A percentile compares a stretch with the other conserved stretches of the same genome.
Evolutionary conservation across 1,284 basidiomycete species (phyloP).

Genomic region (Tremellales sp.): DNA sequence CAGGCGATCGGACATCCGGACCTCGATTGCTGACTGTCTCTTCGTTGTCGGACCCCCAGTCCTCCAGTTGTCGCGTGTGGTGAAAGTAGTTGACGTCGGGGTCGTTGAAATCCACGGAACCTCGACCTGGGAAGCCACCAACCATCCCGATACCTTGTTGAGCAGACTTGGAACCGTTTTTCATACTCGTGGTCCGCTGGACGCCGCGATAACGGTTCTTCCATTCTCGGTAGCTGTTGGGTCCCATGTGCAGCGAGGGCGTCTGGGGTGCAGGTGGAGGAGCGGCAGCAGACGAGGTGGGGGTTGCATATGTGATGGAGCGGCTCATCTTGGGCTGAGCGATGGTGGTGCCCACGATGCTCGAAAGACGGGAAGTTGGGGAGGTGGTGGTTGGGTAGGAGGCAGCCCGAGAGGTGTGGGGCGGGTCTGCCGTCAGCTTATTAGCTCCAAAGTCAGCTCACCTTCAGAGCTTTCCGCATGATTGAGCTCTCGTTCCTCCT

Average conservation of each 20-base stretch:
- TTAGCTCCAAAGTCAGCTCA: constrained; percentile 2
- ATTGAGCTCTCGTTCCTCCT: constrained; percentile 1
- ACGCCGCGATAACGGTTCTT: constrained; percentile 8
- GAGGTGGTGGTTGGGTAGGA: constrained; percentile 14
- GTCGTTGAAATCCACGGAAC: constrained; percentile 9
- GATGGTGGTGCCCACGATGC: constrained; percentile 2
- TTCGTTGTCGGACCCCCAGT: constrained; percentile 22
- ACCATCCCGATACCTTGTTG: constrained; percentile 4
- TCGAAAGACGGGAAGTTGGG: constrained; percentile 5
- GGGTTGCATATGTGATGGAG: constrained; percentile 11
- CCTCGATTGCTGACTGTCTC: constrained; percentile 8
- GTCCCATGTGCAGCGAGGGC: too few species aligned
- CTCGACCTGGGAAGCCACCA: neutral
- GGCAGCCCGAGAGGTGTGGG: constrained; percentile 13
- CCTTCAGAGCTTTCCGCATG: constrained; percentile 1
- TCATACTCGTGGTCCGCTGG: neutral
- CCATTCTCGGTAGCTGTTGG: constrained; percentile 13
- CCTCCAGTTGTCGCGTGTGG: constrained; percentile 13
- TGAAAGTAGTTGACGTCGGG: constrained; percentile 19
- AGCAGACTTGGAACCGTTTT: constrained; percentile 1
- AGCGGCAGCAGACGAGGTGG: constrained; percentile 4
- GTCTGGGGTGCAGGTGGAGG: constrained; percentile 2
- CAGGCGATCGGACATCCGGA: neutral
- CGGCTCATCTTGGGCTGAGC: constrained; percentile 13
- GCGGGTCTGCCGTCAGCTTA: constrained; percentile 1